These are phyloP conservation scores for Pleurotus ostreatus DNA, from an alignment of 768 basidiomycete species.

Conservation along the genomic window DNA sequence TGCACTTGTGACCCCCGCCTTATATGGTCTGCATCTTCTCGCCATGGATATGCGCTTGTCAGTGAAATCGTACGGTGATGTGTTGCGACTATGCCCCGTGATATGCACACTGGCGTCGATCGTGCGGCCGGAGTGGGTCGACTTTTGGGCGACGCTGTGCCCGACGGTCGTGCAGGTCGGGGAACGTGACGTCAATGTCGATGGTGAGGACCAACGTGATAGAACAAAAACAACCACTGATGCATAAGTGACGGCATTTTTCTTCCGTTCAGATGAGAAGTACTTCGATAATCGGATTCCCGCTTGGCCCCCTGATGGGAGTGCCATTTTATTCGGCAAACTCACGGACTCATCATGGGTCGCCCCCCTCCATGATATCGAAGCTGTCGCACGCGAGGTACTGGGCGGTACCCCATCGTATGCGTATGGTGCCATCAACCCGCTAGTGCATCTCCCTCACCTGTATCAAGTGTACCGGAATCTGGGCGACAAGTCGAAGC, in stretches of 20 bases:
- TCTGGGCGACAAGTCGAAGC: conserved; percentile 49
- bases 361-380: conserved; percentile 43
- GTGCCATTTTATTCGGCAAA: conserved; percentile 57
- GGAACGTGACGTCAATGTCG: conserved; percentile 33
- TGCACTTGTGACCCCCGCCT: conserved; percentile 47
- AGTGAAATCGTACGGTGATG: conserved; percentile 48
- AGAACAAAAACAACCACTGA: neutral
- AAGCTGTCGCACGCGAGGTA: conserved; percentile 32
- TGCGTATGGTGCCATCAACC: conserved; percentile 60
- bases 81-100: conserved; percentile 56
- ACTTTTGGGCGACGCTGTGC: conserved; percentile 86
- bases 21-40: conserved; percentile 77
- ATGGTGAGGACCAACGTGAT: conserved; percentile 4
- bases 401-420: conserved; percentile 52
- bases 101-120: conserved; percentile 59
- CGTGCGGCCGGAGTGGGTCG: conserved; percentile 82
- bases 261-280: conserved; percentile 29
- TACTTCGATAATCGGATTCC: conserved; percentile 69
- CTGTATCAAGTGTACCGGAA: conserved; percentile 55
- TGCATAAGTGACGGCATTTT: conserved; percentile 6
- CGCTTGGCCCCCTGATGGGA: conserved; percentile 75
- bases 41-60: conserved; percentile 66
- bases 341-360: conserved; percentile 69
- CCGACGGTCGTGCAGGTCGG: conserved; percentile 64
- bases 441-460: conserved; percentile 48